Evolutionary conservation across 495 filamentous ascomycete species (phyloP).

Genomic region (Pyrenula aspistea): DNA sequence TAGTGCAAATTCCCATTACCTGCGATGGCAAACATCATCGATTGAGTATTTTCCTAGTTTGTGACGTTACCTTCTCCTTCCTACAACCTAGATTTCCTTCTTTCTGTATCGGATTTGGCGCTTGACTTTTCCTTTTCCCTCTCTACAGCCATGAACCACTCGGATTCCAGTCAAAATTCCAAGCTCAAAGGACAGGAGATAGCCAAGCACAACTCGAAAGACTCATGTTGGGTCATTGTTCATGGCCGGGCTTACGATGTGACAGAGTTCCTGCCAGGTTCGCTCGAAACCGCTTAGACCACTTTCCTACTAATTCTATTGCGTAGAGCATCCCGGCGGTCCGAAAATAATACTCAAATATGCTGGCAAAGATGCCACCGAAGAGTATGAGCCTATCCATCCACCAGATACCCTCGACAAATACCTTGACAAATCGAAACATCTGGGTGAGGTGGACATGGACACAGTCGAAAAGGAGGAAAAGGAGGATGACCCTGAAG

Average conservation of each 20-base stretch:
- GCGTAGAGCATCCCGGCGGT: slow-evolving; percentile 69
- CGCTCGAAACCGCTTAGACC: neutral
- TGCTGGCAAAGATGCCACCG: slow-evolving; percentile 74
- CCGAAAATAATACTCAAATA: slow-evolving; percentile 73
- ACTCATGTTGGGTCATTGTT: slow-evolving; percentile 75
- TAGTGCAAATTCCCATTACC: neutral
- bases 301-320: too few relatives aligned
- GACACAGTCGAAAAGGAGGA: slow-evolving; percentile 62
- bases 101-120: neutral
- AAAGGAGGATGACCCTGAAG: slow-evolving; percentile 61
- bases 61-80: too few relatives aligned
- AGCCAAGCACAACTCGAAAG: slow-evolving; percentile 70
- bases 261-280: slow-evolving; percentile 70
- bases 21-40: neutral
- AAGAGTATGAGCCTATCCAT: slow-evolving; percentile 88
- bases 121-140: too few relatives aligned
- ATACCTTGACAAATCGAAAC: slow-evolving; percentile 75
- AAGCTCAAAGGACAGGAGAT: slow-evolving; percentile 64
- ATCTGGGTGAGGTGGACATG: slow-evolving; percentile 90
- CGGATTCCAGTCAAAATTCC: neutral
- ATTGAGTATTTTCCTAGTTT: too few relatives aligned
- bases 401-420: slow-evolving; percentile 67
- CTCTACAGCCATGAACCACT: neutral
- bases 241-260: slow-evolving; percentile 90
- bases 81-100: neutral